phyloP scores from a whole-genome alignment of 2,329 filamentous ascomycete species.

The Aspergillus persii region DNA sequence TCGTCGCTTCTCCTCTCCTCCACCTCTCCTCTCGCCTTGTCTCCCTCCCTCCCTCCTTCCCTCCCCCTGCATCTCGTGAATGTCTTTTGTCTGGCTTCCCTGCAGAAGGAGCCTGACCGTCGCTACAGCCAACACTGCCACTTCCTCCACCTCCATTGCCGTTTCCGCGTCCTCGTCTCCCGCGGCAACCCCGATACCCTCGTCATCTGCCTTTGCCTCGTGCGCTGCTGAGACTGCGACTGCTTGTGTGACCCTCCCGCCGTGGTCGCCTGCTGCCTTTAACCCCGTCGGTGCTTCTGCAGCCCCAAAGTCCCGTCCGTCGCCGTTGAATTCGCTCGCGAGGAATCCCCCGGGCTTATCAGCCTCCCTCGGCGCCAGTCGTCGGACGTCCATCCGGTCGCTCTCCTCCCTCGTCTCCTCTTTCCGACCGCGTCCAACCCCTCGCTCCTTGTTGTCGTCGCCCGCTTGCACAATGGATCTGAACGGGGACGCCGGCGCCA shows the following conservation, averaged over 20 bases:
- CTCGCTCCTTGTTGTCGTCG: constrained; percentile 7
- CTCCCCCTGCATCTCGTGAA: constrained; percentile 26
- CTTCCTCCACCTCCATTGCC: constrained; percentile 12
- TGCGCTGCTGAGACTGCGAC: not conserved
- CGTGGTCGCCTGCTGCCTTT: not conserved
- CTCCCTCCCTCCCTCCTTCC: constrained; percentile 2
- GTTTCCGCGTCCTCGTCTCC: constrained; percentile 7
- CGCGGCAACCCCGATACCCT: constrained; percentile 12
- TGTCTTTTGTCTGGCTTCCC: constrained; percentile 33
- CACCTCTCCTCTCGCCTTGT: not conserved
- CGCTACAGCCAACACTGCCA: constrained; percentile 19
- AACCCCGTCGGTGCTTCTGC: not conserved
- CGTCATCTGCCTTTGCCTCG: constrained; percentile 1
- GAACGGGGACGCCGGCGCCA: constrained; percentile 49
- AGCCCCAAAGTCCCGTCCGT: not conserved
- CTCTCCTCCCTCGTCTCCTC: constrained; percentile 9
- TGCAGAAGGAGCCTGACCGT: constrained; percentile 30
- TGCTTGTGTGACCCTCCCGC: not conserved
- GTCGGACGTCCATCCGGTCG: constrained; percentile 13
- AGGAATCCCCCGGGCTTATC: not conserved
- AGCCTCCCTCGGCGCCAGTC: constrained; percentile 9
- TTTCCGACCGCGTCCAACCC: constrained; percentile 7
- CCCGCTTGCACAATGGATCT: constrained; percentile 44
- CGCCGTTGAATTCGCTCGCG: not conserved
- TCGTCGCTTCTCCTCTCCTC: not conserved